Evolutionary conservation across 2,329 filamentous ascomycete genomes (phyloP).

Genomic region (Dothistroma septosporum): DNA sequence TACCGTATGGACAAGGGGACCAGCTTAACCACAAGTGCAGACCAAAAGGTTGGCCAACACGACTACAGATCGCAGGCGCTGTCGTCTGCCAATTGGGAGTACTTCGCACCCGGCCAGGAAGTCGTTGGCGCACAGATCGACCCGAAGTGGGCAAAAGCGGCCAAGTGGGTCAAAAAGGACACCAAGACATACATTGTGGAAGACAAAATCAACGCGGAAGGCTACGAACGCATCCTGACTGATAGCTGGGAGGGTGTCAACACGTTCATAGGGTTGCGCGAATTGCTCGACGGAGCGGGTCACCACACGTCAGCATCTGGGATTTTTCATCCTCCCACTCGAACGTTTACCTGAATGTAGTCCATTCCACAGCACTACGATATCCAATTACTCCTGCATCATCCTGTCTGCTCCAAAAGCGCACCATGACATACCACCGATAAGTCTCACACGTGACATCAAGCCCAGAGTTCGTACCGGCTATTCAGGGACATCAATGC

Average conservation of each 20-base stretch:
- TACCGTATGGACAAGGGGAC: slow-evolving; percentile 40
- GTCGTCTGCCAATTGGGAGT: slow-evolving; percentile 14
- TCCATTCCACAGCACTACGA: no score
- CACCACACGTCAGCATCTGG: no score
- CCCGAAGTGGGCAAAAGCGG: slow-evolving; percentile 7
- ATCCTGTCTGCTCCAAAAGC: no score
- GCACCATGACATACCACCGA: no score
- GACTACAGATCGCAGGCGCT: slow-evolving; percentile 10
- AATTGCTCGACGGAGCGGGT: no score
- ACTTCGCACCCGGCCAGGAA: slow-evolving; percentile 8
- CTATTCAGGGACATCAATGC: no score
- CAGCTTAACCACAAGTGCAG: slow-evolving; percentile 27
- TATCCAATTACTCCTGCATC: no score
- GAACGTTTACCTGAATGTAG: no score
- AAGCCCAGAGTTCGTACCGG: no score
- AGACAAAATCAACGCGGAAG: slow-evolving; percentile 7
- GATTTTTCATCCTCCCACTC: no score
- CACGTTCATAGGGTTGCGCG: background rate
- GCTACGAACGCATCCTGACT: slow-evolving; percentile 7
- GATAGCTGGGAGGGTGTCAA: slow-evolving; percentile 7
- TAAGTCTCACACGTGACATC: background rate
- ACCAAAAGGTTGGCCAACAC: slow-evolving; percentile 9
- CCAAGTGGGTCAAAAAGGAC: slow-evolving; percentile 14
- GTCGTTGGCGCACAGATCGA: slow-evolving; percentile 5
- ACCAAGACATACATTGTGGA: slow-evolving; percentile 15